These are phyloP conservation scores for Argentina anserina DNA, from an alignment of 306 rosid species.

Conservation along the genomic window DNA sequence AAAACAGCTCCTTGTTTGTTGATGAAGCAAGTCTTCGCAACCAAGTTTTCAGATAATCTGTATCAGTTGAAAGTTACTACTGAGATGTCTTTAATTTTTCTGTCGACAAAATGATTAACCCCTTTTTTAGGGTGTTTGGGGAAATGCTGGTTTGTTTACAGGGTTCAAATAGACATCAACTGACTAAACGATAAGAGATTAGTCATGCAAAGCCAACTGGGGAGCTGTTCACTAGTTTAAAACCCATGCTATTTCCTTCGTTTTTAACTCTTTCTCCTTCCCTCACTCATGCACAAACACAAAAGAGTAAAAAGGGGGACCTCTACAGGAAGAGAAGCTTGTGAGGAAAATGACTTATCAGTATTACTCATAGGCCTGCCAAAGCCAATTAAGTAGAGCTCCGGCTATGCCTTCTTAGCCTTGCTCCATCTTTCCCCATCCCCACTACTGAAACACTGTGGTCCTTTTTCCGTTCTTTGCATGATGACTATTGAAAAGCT, in stretches of 20 bases:
- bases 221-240: not conserved
- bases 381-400: conserved; percentile 7
- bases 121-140: not conserved
- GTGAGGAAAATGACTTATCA: conserved; percentile 9
- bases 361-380: not conserved
- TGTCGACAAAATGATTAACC: not conserved
- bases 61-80: not conserved
- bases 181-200: not conserved
- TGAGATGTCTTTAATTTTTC: not conserved
- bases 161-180: not conserved
- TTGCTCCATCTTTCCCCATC: not conserved
- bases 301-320: not conserved
- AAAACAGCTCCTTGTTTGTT: not conserved
- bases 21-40: not conserved
- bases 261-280: not conserved
- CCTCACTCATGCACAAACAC: not conserved
- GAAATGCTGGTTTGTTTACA: not conserved
- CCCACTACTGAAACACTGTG: not conserved
- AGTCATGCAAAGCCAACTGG: not conserved
- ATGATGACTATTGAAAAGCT: not conserved
- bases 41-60: not conserved
- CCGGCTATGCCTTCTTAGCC: conserved; percentile 11
- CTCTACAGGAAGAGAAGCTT: conserved; percentile 1
- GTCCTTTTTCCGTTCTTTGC: not conserved
- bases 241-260: not conserved